Evolutionary conservation across 345 rosid species (phyloP), one percentile per base, ranked within the genome.

Genomic region (Salix viminalis): DNA sequence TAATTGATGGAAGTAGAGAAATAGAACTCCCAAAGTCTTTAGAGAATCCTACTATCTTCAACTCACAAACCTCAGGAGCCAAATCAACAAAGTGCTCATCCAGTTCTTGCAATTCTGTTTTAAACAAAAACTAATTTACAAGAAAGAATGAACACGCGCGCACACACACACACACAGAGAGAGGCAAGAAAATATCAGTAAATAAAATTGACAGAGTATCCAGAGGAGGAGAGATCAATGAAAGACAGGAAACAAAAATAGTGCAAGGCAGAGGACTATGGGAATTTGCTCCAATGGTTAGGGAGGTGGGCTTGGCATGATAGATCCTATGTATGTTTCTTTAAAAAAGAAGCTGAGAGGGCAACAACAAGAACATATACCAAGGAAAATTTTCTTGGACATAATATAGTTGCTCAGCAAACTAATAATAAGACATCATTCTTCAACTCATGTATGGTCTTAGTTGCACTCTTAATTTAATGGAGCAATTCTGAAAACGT

Each of bases 1-100:
- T 95, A 75, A 95, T 54, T 80, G 99, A 95, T 73, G 99, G 97
- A 70, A 95, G 82, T 84, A 94, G 86, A 80, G 97, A 89, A 71
- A 91, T 70, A 11, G 98, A 90, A 77, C 98, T 94, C 79, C 97
- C 98, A 69, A 92, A 86, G 72, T 92, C 97, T 84, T 94, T 94
- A 9, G 97, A 90, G 78, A 94, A 90, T 76, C 95, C 94, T 65
- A 86, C 69, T 80, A 94, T 91, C 90, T 94, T 94, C 84, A 94
- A 80, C 78, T 88, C 87, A 82, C 87, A 91, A 79, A 92, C 93
- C 90, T 94, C 98, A 1, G 97, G 92, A 73, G 93, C 92, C 85
- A 94, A 73, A 82, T 91, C 89, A 65, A 89, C 71, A 65, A 89
- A 87, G 89, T 88, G 91, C 82, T 94, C 98, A 13, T 88, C 94